A percentile compares a stretch with the other conserved stretches of the same genome.
These are phyloP conservation scores for Amanita polypyramis DNA, from an alignment of 768 basidiomycete species.

Conservation along the genomic window DNA sequence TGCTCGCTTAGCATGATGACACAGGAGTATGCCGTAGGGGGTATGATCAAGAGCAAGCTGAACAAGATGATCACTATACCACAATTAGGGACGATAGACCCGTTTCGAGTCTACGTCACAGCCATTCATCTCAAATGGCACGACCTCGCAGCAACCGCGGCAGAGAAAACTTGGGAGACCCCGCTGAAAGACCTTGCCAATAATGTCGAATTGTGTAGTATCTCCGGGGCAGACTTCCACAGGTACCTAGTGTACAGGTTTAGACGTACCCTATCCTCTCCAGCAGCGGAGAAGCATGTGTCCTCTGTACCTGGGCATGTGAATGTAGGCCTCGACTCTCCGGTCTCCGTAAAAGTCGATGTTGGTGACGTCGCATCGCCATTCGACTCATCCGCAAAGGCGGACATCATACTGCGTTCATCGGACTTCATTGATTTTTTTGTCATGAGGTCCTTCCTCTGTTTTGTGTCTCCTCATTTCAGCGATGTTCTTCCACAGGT, in stretches of 20 bases:
- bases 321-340: too few relatives aligned
- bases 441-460: slow-evolving; percentile 17
- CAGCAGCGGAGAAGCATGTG: neutral
- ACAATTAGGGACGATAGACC: neutral
- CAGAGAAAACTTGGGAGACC: neutral
- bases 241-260: neutral
- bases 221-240: neutral
- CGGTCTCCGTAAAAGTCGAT: neutral
- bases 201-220: neutral
- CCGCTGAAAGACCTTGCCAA: neutral
- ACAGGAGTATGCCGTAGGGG: slow-evolving; percentile 4
- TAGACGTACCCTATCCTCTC: neutral
- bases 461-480: slow-evolving; percentile 21
- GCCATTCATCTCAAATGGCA: neutral
- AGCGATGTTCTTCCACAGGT: slow-evolving; percentile 19
- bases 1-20: neutral
- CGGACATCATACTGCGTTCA: slow-evolving; percentile 17
- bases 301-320: neutral
- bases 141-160: neutral
- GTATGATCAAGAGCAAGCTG: neutral
- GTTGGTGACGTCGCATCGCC: slow-evolving; percentile 11
- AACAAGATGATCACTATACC: neutral
- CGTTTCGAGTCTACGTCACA: neutral
- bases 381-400: slow-evolving; percentile 6
- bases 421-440: slow-evolving; percentile 22